Conservation (phyloP, 805 yeast genomes). For the Candida sithepensis region DNA sequence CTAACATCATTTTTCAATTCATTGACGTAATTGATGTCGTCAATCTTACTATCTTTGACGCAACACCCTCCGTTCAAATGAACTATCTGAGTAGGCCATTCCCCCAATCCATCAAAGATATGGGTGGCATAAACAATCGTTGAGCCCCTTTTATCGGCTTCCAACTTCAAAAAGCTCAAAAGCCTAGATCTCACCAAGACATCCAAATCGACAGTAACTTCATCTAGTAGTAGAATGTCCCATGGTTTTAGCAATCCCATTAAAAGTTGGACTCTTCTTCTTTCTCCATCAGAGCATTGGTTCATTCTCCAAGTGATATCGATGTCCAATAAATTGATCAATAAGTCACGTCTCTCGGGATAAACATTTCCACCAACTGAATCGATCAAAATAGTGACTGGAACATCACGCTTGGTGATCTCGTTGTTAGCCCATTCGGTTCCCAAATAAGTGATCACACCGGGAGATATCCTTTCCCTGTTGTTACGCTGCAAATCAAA, state of each 20-base stretch:
- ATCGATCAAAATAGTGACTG: conserved; percentile 72
- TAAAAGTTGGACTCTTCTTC: conserved; percentile 87
- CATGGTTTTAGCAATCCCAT: conserved; percentile 94
- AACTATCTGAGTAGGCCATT: conserved; percentile 82
- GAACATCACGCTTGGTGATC: conserved; percentile 85
- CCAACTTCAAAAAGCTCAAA: conserved; percentile 65
- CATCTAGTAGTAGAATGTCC: conserved; percentile 84
- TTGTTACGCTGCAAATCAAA: conserved; percentile 42
- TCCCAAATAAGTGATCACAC: conserved; percentile 69
- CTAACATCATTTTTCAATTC: conserved; percentile 10
- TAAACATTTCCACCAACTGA: conserved; percentile 77
- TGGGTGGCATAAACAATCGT: conserved; percentile 93
- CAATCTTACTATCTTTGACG: conserved; percentile 34
- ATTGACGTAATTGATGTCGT: conserved; percentile 33
- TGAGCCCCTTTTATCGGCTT: conserved; percentile 65
- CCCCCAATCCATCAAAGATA: conserved; percentile 89
- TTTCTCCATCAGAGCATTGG: conserved; percentile 88
- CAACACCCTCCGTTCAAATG: conserved; percentile 72
- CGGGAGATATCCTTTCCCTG: conserved; percentile 10
- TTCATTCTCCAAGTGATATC: conserved; percentile 92
- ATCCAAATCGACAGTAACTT: conserved; percentile 94
- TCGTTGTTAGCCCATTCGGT: conserved; percentile 97
- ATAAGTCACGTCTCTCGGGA: conserved; percentile 70
- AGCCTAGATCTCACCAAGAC: conserved; percentile 82
- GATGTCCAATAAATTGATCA: conserved; percentile 77